Evolutionary conservation across 2,329 filamentous ascomycete species (phyloP).

Genomic region (Geosmithia morbida): DNA sequence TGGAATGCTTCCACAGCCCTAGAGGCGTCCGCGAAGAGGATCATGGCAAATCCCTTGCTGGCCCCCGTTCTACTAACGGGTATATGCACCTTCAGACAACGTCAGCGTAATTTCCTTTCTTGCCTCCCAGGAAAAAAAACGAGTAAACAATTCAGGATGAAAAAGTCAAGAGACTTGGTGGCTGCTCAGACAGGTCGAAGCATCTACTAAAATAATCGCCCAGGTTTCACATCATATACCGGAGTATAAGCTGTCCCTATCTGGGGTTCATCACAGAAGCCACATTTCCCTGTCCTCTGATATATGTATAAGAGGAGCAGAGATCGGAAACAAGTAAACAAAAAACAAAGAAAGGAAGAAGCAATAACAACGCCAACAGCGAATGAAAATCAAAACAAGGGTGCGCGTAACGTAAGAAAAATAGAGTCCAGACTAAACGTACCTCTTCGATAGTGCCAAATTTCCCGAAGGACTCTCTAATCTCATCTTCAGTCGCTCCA

Average conservation of each 20-base stretch:
- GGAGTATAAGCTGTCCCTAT: slow-evolving; percentile 99
- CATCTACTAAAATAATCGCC: slow-evolving; percentile 99
- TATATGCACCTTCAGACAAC: slow-evolving; percentile 58
- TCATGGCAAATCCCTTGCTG: slow-evolving; percentile 82
- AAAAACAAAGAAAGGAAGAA: background rate
- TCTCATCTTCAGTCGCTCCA: slow-evolving; percentile 59
- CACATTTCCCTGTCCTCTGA: background rate
- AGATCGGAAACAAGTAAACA: slow-evolving; percentile 1
- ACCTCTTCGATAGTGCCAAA: slow-evolving; percentile 82
- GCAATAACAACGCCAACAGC: background rate
- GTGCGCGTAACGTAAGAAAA: background rate
- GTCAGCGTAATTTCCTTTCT: background rate
- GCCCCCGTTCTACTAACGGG: slow-evolving; percentile 57
- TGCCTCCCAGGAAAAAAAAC: slow-evolving; percentile 4
- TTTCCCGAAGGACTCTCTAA: slow-evolving; percentile 54
- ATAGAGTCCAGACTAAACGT: slow-evolving; percentile 24
- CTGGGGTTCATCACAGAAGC: slow-evolving; percentile 85
- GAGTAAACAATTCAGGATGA: slow-evolving; percentile 12
- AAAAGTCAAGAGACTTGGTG: slow-evolving; percentile 4
- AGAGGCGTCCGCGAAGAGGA: slow-evolving; percentile 61
- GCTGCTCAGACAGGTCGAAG: slow-evolving; percentile 68
- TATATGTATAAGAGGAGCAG: slow-evolving; percentile 2
- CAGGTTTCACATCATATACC: slow-evolving; percentile 81
- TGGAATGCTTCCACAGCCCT: slow-evolving; percentile 68
- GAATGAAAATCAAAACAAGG: background rate